Percentiles rank a stretch among this genome's conserved stretches.
These are phyloP conservation scores for Entophlyctis luteolus DNA, from an alignment of 192 early-diverging fungal genomes.

Conservation along the genomic window DNA sequence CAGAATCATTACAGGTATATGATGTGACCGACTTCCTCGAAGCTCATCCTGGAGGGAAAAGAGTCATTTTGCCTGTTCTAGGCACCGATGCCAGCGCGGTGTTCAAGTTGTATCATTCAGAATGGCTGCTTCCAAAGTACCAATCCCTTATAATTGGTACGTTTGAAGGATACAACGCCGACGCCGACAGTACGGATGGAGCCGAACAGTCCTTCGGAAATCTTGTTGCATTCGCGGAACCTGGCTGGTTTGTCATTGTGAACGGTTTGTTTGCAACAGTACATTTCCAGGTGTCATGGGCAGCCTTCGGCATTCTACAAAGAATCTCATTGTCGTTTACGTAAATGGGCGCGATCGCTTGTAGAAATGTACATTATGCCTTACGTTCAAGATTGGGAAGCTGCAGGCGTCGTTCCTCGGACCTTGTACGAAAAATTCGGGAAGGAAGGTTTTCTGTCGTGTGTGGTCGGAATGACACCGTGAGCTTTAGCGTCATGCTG, in stretches of 20 bases:
- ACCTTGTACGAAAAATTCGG: slow-evolving; percentile 22
- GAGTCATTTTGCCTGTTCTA: slow-evolving; percentile 66
- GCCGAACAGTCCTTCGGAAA: no score
- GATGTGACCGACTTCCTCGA: slow-evolving; percentile 66
- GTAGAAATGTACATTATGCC: slow-evolving; percentile 72
- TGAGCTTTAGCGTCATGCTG: background rate
- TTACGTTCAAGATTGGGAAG: slow-evolving; percentile 55
- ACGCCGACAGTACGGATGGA: background rate
- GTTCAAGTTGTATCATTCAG: slow-evolving; percentile 56
- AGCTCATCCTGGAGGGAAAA: slow-evolving; percentile 77
- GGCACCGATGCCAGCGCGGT: slow-evolving; percentile 71
- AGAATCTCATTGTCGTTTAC: slow-evolving; percentile 51
- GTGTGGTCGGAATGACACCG: slow-evolving; percentile 42
- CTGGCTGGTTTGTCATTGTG: slow-evolving; percentile 75
- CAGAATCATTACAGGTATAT: slow-evolving; percentile 56
- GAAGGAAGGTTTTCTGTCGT: slow-evolving; percentile 16
- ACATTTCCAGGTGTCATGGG: no score
- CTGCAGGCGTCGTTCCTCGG: slow-evolving; percentile 16
- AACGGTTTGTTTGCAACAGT: slow-evolving; percentile 38
- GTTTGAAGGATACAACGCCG: slow-evolving; percentile 11
- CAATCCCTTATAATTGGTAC: slow-evolving; percentile 5
- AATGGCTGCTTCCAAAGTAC: slow-evolving; percentile 6
- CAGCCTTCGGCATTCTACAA: slow-evolving; percentile 29
- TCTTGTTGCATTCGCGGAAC: slow-evolving; percentile 65
- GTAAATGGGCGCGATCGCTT: slow-evolving; percentile 55